A percentile compares a stretch with the other conserved stretches of the same genome.
These are phyloP conservation scores for Teunomyces cretensis DNA, from an alignment of 805 yeast genomes.

Conservation along the genomic window DNA sequence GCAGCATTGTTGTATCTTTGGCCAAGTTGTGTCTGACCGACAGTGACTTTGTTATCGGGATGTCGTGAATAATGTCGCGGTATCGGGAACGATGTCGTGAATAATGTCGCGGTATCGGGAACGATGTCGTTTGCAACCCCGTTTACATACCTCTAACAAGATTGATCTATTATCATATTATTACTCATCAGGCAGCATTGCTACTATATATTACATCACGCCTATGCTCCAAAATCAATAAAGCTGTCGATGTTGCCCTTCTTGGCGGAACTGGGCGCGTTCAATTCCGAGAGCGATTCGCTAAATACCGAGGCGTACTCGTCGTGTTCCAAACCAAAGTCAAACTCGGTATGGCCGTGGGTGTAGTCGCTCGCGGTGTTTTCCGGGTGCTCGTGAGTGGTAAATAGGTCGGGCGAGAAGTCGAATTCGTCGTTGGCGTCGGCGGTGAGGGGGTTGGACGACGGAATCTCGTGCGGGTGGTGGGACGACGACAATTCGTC, in stretches of 20 bases:
- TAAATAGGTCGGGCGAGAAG: conserved; percentile 1
- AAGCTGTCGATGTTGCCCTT: conserved; percentile 21
- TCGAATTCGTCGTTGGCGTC: neutral
- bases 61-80: no score
- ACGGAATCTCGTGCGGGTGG: neutral
- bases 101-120: no score
- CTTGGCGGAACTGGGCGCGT: conserved; percentile 7
- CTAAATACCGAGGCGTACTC: conserved; percentile 4
- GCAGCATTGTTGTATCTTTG: no score
- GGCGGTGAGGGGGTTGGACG: neutral
- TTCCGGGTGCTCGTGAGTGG: conserved; percentile 1
- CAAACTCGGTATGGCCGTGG: conserved; percentile 11
- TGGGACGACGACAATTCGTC: neutral
- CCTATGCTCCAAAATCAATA: conserved; percentile 14
- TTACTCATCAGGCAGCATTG: no score
- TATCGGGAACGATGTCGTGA: no score
- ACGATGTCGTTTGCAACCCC: no score
- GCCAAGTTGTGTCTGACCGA: no score
- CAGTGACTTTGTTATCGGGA: no score
- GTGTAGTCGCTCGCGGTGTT: conserved; percentile 5
- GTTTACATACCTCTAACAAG: no score
- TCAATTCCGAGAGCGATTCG: conserved; percentile 3
- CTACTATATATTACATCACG: no score
- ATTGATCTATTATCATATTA: no score
- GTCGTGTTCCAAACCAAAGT: conserved; percentile 5